phyloP scores from a whole-genome alignment of 805 yeast genomes.

The Brettanomyces nanus region DNA sequence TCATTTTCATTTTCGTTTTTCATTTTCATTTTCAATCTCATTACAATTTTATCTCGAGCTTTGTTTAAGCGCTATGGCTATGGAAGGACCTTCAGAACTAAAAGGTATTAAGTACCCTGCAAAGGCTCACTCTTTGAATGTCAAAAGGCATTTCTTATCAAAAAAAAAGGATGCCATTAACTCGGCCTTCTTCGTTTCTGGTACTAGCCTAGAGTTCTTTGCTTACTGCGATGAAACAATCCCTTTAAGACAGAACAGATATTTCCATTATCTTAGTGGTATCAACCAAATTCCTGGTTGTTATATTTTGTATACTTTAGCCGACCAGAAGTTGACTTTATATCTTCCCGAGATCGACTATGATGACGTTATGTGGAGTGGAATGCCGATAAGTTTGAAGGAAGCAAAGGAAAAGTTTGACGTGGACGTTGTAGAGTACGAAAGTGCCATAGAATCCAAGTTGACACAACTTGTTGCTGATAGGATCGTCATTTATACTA shows the following conservation, averaged over 20 bases:
- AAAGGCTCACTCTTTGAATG: constrained; percentile 59
- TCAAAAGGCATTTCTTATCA: constrained; percentile 26
- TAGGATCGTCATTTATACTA: constrained; percentile 35
- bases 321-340: constrained; percentile 49
- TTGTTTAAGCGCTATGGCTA: no score
- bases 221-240: constrained; percentile 75
- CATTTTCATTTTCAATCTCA: background rate
- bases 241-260: constrained; percentile 82
- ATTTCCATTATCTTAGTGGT: constrained; percentile 83
- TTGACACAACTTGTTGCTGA: constrained; percentile 24
- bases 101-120: constrained; percentile 65
- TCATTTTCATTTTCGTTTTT: background rate
- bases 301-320: constrained; percentile 51
- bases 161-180: constrained; percentile 9
- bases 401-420: constrained; percentile 63
- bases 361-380: constrained; percentile 96
- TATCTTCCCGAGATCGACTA: constrained; percentile 77
- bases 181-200: constrained; percentile 47
- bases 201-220: constrained; percentile 48
- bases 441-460: constrained; percentile 35
- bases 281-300: constrained; percentile 68
- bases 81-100: constrained; percentile 14
- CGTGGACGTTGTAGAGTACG: constrained; percentile 73
- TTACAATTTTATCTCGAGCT: no score
- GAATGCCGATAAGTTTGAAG: constrained; percentile 63